A percentile compares a stretch with the other conserved stretches of the same genome.
These are phyloP conservation scores for Neopestalotiopsis clavispora DNA, from an alignment of 2,329 filamentous ascomycete genomes.

Conservation along the genomic window DNA sequence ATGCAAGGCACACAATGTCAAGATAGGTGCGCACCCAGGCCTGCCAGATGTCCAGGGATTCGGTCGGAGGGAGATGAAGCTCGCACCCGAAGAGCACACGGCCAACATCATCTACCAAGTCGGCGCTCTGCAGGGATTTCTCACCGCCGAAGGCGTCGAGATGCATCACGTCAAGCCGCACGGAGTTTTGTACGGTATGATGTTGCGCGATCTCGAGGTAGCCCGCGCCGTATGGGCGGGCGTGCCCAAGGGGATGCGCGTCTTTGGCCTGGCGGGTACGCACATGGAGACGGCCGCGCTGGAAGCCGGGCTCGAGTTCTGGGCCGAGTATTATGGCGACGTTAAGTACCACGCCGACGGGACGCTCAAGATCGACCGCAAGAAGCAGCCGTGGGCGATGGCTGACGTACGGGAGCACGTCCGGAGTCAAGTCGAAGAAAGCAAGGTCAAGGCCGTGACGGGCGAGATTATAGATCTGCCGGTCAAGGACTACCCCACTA, in stretches of 20 bases:
- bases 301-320: slow-evolving; percentile 31
- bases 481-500: slow-evolving; percentile 45
- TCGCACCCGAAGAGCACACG: slow-evolving; percentile 14
- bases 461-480: slow-evolving; percentile 43
- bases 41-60: slow-evolving; percentile 15
- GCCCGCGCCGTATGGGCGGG: slow-evolving; percentile 31
- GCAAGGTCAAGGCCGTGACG: slow-evolving; percentile 45
- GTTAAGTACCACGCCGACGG: slow-evolving; percentile 33
- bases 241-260: slow-evolving; percentile 27
- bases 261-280: slow-evolving; percentile 33
- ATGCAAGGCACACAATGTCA: slow-evolving; percentile 13
- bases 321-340: slow-evolving; percentile 33
- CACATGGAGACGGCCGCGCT: slow-evolving; percentile 29
- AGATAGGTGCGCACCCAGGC: slow-evolving; percentile 16
- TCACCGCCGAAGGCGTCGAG: slow-evolving; percentile 9
- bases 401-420: slow-evolving; percentile 46
- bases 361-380: slow-evolving; percentile 44
- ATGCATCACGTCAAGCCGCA: slow-evolving; percentile 18
- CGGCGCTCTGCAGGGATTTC: slow-evolving; percentile 12
- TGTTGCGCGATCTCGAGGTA: slow-evolving; percentile 30
- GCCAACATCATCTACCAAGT: slow-evolving; percentile 18
- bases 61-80: slow-evolving; percentile 15
- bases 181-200: slow-evolving; percentile 35
- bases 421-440: slow-evolving; percentile 44
- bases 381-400: slow-evolving; percentile 56